Evolutionary conservation across 1,284 basidiomycete species (phyloP), one percentile per base, ranked within the genome.

Genomic region (Cutaneotrichosporon curvatum): DNA sequence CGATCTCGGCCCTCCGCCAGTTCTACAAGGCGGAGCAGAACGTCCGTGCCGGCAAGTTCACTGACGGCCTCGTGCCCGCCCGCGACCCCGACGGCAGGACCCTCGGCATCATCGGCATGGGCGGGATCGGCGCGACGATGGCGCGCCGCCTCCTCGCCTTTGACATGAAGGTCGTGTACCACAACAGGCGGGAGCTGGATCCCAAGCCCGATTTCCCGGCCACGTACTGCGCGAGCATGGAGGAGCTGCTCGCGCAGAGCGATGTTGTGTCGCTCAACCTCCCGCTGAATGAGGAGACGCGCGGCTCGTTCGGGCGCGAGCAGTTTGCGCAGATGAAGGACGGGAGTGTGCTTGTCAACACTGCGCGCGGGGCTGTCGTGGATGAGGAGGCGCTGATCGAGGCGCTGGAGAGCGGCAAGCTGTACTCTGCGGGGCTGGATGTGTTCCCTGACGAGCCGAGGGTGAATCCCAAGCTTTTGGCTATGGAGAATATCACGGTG

Each of bases 381-480:
- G 87, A 92, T 56, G 88, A 94, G 68, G 81, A 79, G 4, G 89
- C 87, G 2, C 39, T 92, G 74, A 85, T 94, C 55, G 78, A 78
- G 16, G 87, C 88, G 12, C 71, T 94, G 49, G 82, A 87, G 62
- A 81, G 83, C 56, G 87, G 88, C n/a, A 61, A 90, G 84, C 78
- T 90, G 50, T 80, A 78, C 41, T 82, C 82, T 2, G 85, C 87
- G 18, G 91, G 91, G 19, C 75, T 96, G 19, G 91, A 95, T 58
- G 90, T 94, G 23, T 95, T 80, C 74, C 87, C 87, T 4, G 77
- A 89, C 67, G 90, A 95, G 68, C 90, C 89, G 1, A 71, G 81
- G 37, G 82, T 94, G 45, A 87, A 92, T 68, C 83, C 85, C 2
- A 79, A 81, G 18, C 73, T 92, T 33, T 75, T 89, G 49, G 78